Percentiles rank a stretch among this genome's conserved stretches.
Conservation (phyloP, 495 filamentous ascomycete genomes). For the Podospora sp. region DNA sequence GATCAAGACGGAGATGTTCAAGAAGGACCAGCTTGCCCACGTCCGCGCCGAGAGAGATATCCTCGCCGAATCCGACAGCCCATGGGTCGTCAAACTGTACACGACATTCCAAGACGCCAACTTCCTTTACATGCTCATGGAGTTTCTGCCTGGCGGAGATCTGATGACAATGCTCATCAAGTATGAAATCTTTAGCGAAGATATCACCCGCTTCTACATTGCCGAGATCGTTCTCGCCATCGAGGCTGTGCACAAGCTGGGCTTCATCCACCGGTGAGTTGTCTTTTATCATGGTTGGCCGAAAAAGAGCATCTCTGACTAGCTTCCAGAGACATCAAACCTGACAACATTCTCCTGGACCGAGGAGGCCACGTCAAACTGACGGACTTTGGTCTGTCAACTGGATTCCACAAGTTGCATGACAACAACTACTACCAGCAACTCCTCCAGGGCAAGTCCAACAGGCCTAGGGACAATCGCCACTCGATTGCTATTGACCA, state of each 20-base stretch:
- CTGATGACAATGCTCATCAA: conserved; percentile 99
- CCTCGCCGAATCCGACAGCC: conserved; percentile 95
- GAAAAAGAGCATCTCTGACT: background rate
- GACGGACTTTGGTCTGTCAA: conserved; percentile 97
- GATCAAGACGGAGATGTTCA: conserved; percentile 99
- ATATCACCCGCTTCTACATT: conserved; percentile 99
- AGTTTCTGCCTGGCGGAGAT: conserved; percentile 97
- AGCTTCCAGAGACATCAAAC: conserved; percentile 86
- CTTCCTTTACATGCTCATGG: conserved; percentile 98
- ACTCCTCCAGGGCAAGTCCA: conserved; percentile 81
- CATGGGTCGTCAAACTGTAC: conserved; percentile 97
- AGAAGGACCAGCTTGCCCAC: conserved; percentile 98
- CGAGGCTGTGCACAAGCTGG: conserved; percentile 95
- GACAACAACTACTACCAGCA: conserved; percentile 98
- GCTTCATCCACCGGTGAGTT: conserved; percentile 93
- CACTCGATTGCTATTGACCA: conserved; percentile 95
- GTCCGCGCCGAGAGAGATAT: conserved; percentile 98
- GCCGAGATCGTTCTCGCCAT: conserved; percentile 97
- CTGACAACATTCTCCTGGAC: conserved; percentile 97
- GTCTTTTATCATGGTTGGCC: background rate
- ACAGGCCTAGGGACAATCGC: conserved; percentile 68
- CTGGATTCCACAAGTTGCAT: conserved; percentile 95
- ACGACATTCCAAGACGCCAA: conserved; percentile 96
- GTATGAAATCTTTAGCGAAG: conserved; percentile 98
- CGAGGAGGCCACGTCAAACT: conserved; percentile 96